Conservation (phyloP, 2,329 filamentous ascomycete genomes). For the Knufia fluminis region DNA sequence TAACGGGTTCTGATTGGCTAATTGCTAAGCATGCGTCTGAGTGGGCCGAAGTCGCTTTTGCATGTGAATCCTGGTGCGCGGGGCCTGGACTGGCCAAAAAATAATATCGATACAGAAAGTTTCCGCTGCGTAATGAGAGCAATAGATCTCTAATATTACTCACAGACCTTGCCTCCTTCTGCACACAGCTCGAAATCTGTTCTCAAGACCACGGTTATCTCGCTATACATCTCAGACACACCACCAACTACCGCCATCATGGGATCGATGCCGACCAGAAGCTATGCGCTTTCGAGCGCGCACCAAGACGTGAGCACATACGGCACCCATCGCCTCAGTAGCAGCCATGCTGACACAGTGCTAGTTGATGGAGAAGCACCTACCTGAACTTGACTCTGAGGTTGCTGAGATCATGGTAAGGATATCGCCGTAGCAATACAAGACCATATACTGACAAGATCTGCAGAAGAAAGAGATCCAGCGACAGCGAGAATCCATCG, state of each 20-base stretch:
- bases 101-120: neutral
- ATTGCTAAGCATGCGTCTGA: neutral
- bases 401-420: constrained; percentile 93
- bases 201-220: too few relatives aligned
- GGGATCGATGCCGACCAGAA: constrained; percentile 30
- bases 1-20: neutral
- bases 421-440: constrained; percentile 12
- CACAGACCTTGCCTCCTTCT: too few relatives aligned
- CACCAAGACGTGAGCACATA: constrained; percentile 54
- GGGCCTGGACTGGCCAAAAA: neutral
- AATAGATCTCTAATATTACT: neutral
- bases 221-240: neutral
- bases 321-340: constrained; percentile 16
- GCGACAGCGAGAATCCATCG: constrained; percentile 96
- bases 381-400: constrained; percentile 85
- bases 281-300: constrained; percentile 56
- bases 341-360: constrained; percentile 28
- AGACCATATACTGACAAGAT: constrained; percentile 2
- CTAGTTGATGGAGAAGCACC: constrained; percentile 91
- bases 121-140: neutral
- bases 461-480: constrained; percentile 65
- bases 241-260: constrained; percentile 9
- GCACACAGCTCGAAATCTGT: too few relatives aligned
- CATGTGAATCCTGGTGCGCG: neutral
- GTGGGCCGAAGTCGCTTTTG: neutral